These are phyloP conservation scores for Venustampulla echinocandica DNA, from an alignment of 495 filamentous ascomycete species.

Conservation along the genomic window DNA sequence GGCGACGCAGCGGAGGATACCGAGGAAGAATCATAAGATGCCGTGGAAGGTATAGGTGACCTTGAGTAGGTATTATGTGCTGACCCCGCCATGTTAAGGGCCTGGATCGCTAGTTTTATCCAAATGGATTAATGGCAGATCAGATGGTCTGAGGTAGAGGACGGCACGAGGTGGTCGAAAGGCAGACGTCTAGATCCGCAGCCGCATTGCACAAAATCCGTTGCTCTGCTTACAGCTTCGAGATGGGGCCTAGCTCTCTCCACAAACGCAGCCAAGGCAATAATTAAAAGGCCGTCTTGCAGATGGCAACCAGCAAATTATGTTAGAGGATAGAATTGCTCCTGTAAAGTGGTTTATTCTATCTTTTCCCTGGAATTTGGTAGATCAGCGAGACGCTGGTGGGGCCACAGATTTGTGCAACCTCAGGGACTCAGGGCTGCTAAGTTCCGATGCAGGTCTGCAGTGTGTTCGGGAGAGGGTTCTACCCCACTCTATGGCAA, in stretches of 20 bases:
- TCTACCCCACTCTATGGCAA: conserved; percentile 10
- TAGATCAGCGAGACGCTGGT: conserved; percentile 16
- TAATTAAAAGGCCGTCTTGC: not conserved
- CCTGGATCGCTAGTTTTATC: conserved; percentile 12
- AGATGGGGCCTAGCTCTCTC: not conserved
- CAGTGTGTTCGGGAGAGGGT: conserved; percentile 4
- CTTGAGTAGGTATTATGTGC: conserved; percentile 44
- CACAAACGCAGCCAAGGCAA: not conserved
- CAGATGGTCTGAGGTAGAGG: conserved; percentile 3
- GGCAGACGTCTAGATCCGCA: conserved; percentile 9
- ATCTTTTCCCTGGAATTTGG: conserved; percentile 11
- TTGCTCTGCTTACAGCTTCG: not conserved
- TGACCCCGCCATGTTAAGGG: conserved; percentile 42
- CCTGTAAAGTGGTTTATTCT: no score
- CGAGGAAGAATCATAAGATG: conserved; percentile 47
- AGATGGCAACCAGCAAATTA: not conserved
- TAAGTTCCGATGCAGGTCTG: conserved; percentile 21
- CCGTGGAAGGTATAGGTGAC: conserved; percentile 43
- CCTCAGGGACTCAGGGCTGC: conserved; percentile 22
- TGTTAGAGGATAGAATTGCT: no score
- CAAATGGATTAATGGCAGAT: conserved; percentile 9
- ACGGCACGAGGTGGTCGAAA: conserved; percentile 4
- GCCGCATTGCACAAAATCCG: conserved; percentile 14
- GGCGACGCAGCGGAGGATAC: conserved; percentile 49
- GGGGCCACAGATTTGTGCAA: conserved; percentile 16